Percentiles rank a stretch among this genome's conserved stretches.
Evolutionary conservation across 768 basidiomycete species (phyloP).

Genomic region (Lyophyllum semitale): DNA sequence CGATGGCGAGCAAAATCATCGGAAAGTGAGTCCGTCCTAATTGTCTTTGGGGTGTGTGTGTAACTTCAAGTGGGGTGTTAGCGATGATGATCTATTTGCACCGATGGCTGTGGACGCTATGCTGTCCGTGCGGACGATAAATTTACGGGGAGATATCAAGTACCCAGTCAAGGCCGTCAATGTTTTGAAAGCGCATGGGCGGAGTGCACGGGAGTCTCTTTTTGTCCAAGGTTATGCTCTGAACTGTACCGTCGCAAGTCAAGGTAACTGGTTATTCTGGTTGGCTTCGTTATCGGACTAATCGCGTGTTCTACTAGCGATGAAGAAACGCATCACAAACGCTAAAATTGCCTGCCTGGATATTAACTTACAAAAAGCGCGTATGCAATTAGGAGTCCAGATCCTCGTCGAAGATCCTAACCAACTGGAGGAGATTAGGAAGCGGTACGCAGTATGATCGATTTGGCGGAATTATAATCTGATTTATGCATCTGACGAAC

Average conservation of each 20-base stretch:
- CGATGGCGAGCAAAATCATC: constrained; percentile 99
- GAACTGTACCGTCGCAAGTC: constrained; percentile 98
- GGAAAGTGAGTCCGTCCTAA: constrained; percentile 68
- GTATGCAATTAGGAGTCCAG: constrained; percentile 98
- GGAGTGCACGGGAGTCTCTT: constrained; percentile 91
- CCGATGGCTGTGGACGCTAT: constrained; percentile 99
- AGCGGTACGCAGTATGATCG: constrained; percentile 55
- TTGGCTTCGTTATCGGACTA: background rate
- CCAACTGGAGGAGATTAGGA: constrained; percentile 94
- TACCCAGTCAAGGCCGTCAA: constrained; percentile 99
- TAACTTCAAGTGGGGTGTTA: constrained; percentile 29
- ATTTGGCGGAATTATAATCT: background rate
- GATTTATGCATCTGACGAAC: background rate
- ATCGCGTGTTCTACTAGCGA: constrained; percentile 54
- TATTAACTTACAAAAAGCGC: constrained; percentile 93
- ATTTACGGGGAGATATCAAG: constrained; percentile 92
- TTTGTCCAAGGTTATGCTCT: constrained; percentile 96
- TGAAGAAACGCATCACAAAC: constrained; percentile 91
- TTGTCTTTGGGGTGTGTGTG: background rate
- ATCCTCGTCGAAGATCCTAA: constrained; percentile 96
- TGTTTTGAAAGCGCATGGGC: constrained; percentile 95
- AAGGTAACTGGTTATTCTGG: constrained; percentile 61
- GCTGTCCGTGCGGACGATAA: constrained; percentile 94
- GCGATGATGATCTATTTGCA: constrained; percentile 96
- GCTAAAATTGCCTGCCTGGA: constrained; percentile 99